Evolutionary conservation across 371 early-diverging fungal genomes (phyloP).

Genomic region (Lichtheimia corymbifera): DNA sequence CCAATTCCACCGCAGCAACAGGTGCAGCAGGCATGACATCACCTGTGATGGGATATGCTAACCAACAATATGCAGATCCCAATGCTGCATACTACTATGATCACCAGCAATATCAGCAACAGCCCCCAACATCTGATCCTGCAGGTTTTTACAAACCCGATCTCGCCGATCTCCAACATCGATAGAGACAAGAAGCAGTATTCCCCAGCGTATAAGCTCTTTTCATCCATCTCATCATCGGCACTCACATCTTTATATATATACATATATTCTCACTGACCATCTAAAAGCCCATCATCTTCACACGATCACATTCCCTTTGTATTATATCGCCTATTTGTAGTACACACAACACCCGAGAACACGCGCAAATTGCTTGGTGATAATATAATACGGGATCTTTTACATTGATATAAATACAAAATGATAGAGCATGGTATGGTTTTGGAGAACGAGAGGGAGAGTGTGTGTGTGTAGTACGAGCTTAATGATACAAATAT

Average conservation of each 20-base stretch:
- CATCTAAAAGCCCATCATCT: too few species aligned
- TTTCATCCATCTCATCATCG: conserved; percentile 1
- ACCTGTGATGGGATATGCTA: background rate
- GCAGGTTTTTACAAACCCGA: conserved; percentile 23
- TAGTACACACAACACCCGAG: too few species aligned
- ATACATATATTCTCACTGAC: too few species aligned
- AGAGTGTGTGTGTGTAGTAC: too few species aligned
- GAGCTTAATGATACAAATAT: too few species aligned
- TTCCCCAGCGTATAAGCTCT: background rate
- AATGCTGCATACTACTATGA: conserved; percentile 9
- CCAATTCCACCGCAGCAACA: background rate
- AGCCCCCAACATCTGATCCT: background rate
- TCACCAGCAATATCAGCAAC: conserved; percentile 2
- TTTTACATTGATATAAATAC: background rate
- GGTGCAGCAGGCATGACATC: background rate
- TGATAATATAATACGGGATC: too few species aligned
- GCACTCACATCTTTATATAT: background rate
- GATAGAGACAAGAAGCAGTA: background rate
- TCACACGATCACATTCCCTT: too few species aligned
- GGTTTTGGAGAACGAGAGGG: background rate
- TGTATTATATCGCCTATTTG: too few species aligned
- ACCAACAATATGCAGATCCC: conserved; percentile 2
- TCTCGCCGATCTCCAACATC: conserved; percentile 13
- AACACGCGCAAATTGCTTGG: too few species aligned
- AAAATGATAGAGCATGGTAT: background rate